These are phyloP conservation scores for Cystobasidium slooffiae DNA, from an alignment of 1,284 basidiomycete genomes.

Conservation along the genomic window DNA sequence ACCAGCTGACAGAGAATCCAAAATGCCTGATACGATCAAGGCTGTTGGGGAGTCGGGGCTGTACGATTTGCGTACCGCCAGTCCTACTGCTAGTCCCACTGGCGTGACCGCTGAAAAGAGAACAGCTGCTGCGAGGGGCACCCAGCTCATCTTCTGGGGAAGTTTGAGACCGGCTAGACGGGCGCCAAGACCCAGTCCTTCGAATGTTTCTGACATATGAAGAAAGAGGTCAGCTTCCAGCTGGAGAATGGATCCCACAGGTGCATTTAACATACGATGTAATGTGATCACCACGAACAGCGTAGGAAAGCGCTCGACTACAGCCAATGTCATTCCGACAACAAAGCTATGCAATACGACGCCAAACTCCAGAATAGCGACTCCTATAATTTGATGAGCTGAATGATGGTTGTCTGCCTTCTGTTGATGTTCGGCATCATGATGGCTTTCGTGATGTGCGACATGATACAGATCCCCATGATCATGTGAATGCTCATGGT, in stretches of 20 bases:
- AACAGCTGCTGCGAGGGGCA: conserved; percentile 70
- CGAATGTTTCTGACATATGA: conserved; percentile 62
- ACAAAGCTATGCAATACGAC: conserved; percentile 64
- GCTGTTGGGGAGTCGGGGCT: conserved; percentile 76
- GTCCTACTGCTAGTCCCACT: conserved; percentile 79
- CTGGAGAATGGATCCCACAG: background rate
- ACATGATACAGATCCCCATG: background rate
- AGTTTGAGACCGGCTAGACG: conserved; percentile 71
- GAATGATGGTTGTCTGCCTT: background rate
- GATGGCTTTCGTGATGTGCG: conserved; percentile 3
- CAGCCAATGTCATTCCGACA: conserved; percentile 91
- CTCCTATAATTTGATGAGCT: conserved; percentile 67
- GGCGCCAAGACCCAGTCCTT: conserved; percentile 86
- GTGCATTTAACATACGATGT: conserved; percentile 62
- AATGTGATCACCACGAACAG: conserved; percentile 78
- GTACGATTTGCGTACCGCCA: conserved; percentile 79
- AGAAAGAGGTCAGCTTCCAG: background rate
- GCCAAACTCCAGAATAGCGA: conserved; percentile 86
- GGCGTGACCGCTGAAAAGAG: conserved; percentile 81
- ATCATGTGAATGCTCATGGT: background rate
- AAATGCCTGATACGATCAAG: conserved; percentile 76
- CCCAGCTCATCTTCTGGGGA: conserved; percentile 65
- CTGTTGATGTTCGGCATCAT: background rate
- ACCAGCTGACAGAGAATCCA: conserved; percentile 84
- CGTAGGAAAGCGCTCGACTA: conserved; percentile 75